These are phyloP conservation scores for Ogataea siamensis DNA, from an alignment of 805 yeast species.

Conservation along the genomic window DNA sequence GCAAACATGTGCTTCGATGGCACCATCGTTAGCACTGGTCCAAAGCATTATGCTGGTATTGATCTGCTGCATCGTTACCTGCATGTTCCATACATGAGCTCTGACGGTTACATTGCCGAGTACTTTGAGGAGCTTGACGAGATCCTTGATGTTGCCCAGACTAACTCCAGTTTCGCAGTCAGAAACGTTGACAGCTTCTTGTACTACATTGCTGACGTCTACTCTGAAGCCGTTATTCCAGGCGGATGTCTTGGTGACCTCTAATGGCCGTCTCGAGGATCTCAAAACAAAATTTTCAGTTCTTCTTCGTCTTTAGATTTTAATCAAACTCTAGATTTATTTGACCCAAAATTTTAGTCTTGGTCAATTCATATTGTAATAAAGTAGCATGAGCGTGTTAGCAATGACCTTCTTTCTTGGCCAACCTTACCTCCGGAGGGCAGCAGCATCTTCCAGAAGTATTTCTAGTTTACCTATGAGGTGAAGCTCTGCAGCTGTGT, in stretches of 20 bases:
- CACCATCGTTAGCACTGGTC: conserved; percentile 3
- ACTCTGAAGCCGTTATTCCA: conserved; percentile 3
- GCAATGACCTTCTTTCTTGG: conserved; percentile 2
- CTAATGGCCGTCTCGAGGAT: conserved; percentile 2
- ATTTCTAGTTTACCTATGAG: conserved; percentile 2
- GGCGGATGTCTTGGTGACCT: conserved; percentile 4
- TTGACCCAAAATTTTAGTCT: conserved; percentile 3
- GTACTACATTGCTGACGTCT: conserved; percentile 2
- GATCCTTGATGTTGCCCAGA: conserved; percentile 3
- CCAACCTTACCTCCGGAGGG: conserved; percentile 2
- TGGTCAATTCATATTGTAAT: conserved; percentile 1
- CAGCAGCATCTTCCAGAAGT: conserved; percentile 1
- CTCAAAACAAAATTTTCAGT: conserved; percentile 2
- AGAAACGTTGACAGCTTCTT: conserved; percentile 3
- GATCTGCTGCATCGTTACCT: conserved; percentile 3
- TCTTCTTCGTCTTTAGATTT: conserved; percentile 3
- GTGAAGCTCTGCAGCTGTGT: conserved; percentile 3
- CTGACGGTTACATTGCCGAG: conserved; percentile 3
- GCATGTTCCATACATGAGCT: conserved; percentile 3
- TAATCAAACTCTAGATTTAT: conserved; percentile 1
- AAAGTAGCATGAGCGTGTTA: conserved; percentile 1
- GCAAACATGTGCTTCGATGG: conserved; percentile 17
- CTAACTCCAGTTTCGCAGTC: conserved; percentile 3
- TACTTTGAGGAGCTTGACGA: conserved; percentile 3
- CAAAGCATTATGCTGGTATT: conserved; percentile 3